These are phyloP conservation scores for Madurella mycetomatis DNA, from an alignment of 2,329 filamentous ascomycete genomes.

Conservation along the genomic window DNA sequence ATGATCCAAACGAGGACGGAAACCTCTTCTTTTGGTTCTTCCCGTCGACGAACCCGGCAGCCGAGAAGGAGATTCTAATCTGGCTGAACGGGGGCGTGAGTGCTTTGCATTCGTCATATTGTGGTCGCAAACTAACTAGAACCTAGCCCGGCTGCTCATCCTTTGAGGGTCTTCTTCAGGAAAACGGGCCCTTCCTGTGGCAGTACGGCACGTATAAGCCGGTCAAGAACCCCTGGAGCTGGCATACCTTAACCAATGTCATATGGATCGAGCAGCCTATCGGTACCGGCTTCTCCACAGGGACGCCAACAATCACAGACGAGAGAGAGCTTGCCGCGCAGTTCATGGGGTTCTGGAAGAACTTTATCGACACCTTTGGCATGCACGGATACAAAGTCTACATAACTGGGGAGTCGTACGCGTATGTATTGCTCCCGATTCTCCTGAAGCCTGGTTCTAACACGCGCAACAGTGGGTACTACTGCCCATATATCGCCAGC, in stretches of 20 bases:
- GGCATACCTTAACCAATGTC: conserved; percentile 72
- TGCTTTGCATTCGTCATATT: neutral
- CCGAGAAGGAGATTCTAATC: conserved; percentile 56
- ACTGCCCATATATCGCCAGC: conserved; percentile 67
- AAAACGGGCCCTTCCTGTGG: conserved; percentile 72
- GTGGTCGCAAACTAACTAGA: neutral
- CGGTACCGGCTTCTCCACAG: conserved; percentile 64
- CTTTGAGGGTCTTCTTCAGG: conserved; percentile 65
- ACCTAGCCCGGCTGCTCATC: conserved; percentile 54
- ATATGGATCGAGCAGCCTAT: conserved; percentile 70
- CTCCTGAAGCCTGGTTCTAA: neutral
- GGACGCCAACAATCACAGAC: conserved; percentile 57
- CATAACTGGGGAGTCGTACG: conserved; percentile 69
- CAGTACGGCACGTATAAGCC: conserved; percentile 65
- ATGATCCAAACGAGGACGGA: conserved; percentile 38
- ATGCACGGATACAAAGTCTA: conserved; percentile 66
- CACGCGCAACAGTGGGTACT: conserved; percentile 43
- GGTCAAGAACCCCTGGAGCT: conserved; percentile 64
- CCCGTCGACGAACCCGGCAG: conserved; percentile 47
- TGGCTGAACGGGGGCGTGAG: conserved; percentile 55
- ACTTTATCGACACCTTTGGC: conserved; percentile 68
- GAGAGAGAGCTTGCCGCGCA: conserved; percentile 66
- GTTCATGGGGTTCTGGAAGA: conserved; percentile 74
- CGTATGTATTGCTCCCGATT: conserved; percentile 28
- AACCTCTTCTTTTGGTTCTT: conserved; percentile 66